Percentiles rank a stretch among this genome's conserved stretches.
Conservation (phyloP, 805 yeast genomes). For the Lipomyces mesembrius region DNA sequence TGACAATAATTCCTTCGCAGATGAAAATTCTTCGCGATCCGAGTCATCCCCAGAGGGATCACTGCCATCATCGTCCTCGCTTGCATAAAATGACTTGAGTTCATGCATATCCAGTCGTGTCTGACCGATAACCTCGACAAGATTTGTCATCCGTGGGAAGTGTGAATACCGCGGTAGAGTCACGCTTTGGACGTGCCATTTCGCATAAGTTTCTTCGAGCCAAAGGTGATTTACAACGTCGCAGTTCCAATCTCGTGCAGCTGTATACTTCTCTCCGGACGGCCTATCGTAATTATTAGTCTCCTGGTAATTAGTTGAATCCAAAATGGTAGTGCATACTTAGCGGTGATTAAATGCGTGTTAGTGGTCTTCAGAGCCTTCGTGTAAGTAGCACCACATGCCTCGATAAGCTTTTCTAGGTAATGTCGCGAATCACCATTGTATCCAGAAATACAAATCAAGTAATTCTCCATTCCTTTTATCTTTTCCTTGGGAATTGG, state of each 20-base stretch:
- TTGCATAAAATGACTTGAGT: conserved; percentile 50
- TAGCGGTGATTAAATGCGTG: conserved; percentile 72
- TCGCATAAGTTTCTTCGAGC: conserved; percentile 78
- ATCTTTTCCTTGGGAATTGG: conserved; percentile 62
- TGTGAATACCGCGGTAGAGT: conserved; percentile 54
- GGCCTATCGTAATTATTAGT: conserved; percentile 46
- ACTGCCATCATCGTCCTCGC: conserved; percentile 32
- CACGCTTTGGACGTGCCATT: conserved; percentile 61
- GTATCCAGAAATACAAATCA: conserved; percentile 75
- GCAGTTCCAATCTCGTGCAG: conserved; percentile 72
- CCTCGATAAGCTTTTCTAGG: conserved; percentile 62
- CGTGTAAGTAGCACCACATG: conserved; percentile 79
- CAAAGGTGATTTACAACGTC: conserved; percentile 78
- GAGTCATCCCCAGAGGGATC: conserved; percentile 15
- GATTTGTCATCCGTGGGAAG: conserved; percentile 51
- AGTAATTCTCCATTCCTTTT: conserved; percentile 57
- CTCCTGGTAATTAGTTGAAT: conserved; percentile 3
- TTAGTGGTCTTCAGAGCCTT: conserved; percentile 64
- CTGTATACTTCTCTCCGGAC: conserved; percentile 73
- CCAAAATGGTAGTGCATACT: conserved; percentile 3
- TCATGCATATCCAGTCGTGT: conserved; percentile 53
- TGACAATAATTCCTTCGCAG: conserved; percentile 15
- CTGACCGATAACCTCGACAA: conserved; percentile 58
- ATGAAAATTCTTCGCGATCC: conserved; percentile 11
- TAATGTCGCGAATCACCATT: conserved; percentile 83